Base-by-base conservation (phyloP, 2,329 filamentous ascomycete genomes). In the Fonsecaea multimorphosa region DNA sequence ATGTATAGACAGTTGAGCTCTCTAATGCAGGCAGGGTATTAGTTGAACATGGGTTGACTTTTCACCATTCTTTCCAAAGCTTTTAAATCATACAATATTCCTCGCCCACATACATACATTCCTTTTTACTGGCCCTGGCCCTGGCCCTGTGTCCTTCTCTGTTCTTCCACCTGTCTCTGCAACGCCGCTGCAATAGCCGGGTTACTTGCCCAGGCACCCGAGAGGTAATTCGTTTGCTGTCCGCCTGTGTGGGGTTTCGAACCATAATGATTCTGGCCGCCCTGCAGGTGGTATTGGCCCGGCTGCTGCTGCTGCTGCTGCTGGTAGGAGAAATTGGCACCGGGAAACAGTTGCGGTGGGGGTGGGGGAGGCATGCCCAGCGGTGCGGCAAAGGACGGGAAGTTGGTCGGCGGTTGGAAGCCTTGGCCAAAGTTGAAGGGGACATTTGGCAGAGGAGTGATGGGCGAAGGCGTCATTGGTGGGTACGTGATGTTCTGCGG, bases 271-370 rank as follows among this genome's bases (percentile, higher is more conserved):
- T 57, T 31, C 34, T 64, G 64, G 19, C 61, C 34, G 12, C 34
- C 36, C 29, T n/a, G 29, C 29, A 4, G 29, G 29, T 62, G 59
- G 16, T 52, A 49, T 29, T 68, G 62, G 27, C 46, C 34, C 38
- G 27, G 16, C 24, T 54, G 46, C n/a, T 63, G 49, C 27, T 44
- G 53, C 14, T 51, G 44, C 24, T 78, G 77, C 57, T 78, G 75
- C 58, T 78, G 78, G 53, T 77, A 74, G 56, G 72, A 74, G 69
- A 46, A 74, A 70, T 44, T 74, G 73, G 2, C 71, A 34, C 27
- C 56, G 9, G 22, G 63, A 14, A 58, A 65, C 16, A 57, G 14
- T 0, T 54, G 22, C 12, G 58, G 22, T 12, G 62, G 54, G 3
- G 58, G 22, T 12, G 62, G 58, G 2, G 52, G 53, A 32, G 34